Evolutionary conservation across 1,284 basidiomycete species (phyloP).

Genomic region (Phellopilus nigrolimitatus): DNA sequence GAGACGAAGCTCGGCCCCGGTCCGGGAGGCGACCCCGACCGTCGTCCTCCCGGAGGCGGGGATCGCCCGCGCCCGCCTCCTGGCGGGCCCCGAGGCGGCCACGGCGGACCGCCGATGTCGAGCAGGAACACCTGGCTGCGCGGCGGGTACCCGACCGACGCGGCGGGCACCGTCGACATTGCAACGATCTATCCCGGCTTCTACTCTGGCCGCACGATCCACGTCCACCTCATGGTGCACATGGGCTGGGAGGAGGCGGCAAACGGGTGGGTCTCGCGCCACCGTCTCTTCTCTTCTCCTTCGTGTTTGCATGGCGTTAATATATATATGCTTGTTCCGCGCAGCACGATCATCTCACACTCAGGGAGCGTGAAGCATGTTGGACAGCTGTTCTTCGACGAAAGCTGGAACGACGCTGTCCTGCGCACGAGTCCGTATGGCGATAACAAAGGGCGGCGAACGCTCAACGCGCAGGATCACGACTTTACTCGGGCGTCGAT

Average conservation of each 20-base stretch:
- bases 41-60: too few species aligned
- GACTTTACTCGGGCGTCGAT: slow-evolving; percentile 26
- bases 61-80: not conserved
- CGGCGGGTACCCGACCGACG: slow-evolving; percentile 64
- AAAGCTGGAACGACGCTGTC: slow-evolving; percentile 45
- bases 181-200: slow-evolving; percentile 69
- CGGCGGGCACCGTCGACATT: slow-evolving; percentile 62
- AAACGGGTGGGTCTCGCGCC: slow-evolving; percentile 38
- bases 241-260: slow-evolving; percentile 32
- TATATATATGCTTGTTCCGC: too few species aligned
- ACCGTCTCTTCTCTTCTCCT: slow-evolving; percentile 14
- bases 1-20: slow-evolving; percentile 3
- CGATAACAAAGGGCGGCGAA: slow-evolving; percentile 26
- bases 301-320: slow-evolving; percentile 24
- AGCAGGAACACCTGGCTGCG: slow-evolving; percentile 51
- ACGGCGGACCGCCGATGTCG: slow-evolving; percentile 8
- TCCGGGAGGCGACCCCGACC: too few species aligned
- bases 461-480: slow-evolving; percentile 27
- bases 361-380: slow-evolving; percentile 45
- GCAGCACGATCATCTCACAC: slow-evolving; percentile 35
- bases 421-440: slow-evolving; percentile 27
- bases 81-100: not conserved
- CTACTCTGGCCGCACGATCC: slow-evolving; percentile 49
- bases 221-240: slow-evolving; percentile 51
- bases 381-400: slow-evolving; percentile 67